phyloP scores from a whole-genome alignment of 164 flowering plant species.

The Sedum album region DNA sequence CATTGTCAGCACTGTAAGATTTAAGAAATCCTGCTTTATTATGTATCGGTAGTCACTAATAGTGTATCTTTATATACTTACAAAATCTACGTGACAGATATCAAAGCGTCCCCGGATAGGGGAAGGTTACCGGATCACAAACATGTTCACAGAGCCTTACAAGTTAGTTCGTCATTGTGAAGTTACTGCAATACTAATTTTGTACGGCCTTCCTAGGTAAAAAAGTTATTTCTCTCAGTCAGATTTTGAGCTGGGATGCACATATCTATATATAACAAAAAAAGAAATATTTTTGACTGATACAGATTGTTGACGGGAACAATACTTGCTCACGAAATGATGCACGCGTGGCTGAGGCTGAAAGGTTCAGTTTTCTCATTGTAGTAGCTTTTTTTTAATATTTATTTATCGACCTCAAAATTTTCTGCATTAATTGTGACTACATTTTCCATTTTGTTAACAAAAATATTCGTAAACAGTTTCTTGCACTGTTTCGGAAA shows the following conservation, averaged over 20 bases:
- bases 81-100: conserved; percentile 24
- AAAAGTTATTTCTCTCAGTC: neutral
- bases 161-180: conserved; percentile 76
- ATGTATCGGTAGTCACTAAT: neutral
- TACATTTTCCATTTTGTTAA: too few species aligned
- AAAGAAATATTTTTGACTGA: neutral
- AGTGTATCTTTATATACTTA: neutral
- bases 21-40: conserved; percentile 29
- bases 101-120: conserved; percentile 71
- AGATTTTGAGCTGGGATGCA: neutral
- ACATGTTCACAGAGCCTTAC: conserved; percentile 80
- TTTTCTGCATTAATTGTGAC: too few species aligned
- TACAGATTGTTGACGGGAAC: conserved; percentile 93
- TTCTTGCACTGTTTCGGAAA: neutral
- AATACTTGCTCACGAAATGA: conserved; percentile 95
- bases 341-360: conserved; percentile 97
- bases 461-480: too few species aligned
- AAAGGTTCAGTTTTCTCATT: conserved; percentile 34
- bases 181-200: conserved; percentile 94
- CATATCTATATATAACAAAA: too few species aligned
- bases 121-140: conserved; percentile 50
- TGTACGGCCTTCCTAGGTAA: conserved; percentile 99
- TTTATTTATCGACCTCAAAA: too few species aligned
- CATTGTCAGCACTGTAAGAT: conserved; percentile 70
- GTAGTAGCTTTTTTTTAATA: too few species aligned